Base-by-base conservation (phyloP, 176 grass and related monocot genomes). In the Raddia distichophylla region DNA sequence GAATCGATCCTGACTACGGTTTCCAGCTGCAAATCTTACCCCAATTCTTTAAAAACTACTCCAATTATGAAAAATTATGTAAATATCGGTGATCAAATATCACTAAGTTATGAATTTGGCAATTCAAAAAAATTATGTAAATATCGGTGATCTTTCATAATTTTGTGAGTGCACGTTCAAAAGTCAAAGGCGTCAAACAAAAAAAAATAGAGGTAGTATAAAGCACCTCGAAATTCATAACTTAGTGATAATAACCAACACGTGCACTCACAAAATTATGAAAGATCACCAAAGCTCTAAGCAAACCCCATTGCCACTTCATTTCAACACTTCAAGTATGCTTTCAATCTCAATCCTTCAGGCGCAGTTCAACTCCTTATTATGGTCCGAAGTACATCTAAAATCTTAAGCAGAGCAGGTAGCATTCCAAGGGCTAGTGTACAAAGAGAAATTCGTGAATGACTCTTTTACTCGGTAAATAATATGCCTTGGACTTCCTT, bases 401-500 rank as follows among this genome's bases (percentile, higher is more conserved):
- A 60, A 71, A 47, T 6, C 67, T 53, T 71, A 49, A 7, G 13
- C 42, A 70, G 13, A 43, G 42, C 43, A 3, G 65, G 50, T 57
- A 20, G 18, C 42, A 12, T 62, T 3, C 74, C 58, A 63, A 48
- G 44, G 10, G 44, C 44, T 11, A 48, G 22, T 59, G 14, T 71
- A 81, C 68, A 43, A 61, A 73, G 67, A 35, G 43, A 61, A 20
- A 50, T 22, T 22, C 68, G 10, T 51, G 79, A 72, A 82, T 61
- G 0, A 49, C 76, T 34, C 27, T 63, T 6, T 34, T 15, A 14
- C 60, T 78, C 32, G 10, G 60, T 52, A 82, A 82, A 20, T 82
- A 73, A 59, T 73, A 52, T 73, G 47, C 18, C 22, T 48, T 85
- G 60, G 33, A 4, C 49, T 40, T 49, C 42, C 44, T 70, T 76